Evolutionary conservation across 441 rosid genomes (phyloP).

Genomic region (Adansonia grandidieri): DNA sequence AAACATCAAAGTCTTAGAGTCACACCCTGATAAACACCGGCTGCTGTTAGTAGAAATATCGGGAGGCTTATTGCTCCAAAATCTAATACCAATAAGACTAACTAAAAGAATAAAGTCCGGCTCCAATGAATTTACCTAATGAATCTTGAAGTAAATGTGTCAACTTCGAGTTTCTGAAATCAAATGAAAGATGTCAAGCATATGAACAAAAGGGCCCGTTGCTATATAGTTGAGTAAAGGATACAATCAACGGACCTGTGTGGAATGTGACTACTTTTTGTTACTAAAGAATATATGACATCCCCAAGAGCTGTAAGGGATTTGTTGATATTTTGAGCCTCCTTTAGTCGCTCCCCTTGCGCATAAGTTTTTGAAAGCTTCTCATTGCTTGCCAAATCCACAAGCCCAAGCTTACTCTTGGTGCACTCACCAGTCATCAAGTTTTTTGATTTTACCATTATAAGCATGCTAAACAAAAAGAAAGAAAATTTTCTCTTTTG

Average conservation of each 20-base stretch:
- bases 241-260: slow-evolving; percentile 52
- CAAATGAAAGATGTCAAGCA: too few relatives aligned
- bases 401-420: slow-evolving; percentile 94
- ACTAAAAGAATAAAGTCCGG: not conserved
- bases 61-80: slow-evolving; percentile 16
- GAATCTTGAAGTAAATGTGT: too few relatives aligned
- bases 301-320: slow-evolving; percentile 97
- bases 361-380: slow-evolving; percentile 82
- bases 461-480: slow-evolving; percentile 67
- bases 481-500: not conserved
- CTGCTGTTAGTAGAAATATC: not conserved
- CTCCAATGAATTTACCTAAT: too few relatives aligned
- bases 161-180: too few relatives aligned
- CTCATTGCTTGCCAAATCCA: slow-evolving; percentile 95
- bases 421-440: slow-evolving; percentile 79
- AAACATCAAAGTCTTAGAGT: slow-evolving; percentile 67
- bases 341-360: slow-evolving; percentile 89
- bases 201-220: not conserved
- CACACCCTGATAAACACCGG: slow-evolving; percentile 59
- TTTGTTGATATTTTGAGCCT: slow-evolving; percentile 83
- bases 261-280: slow-evolving; percentile 81
- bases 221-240: slow-evolving; percentile 16
- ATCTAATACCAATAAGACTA: not conserved
- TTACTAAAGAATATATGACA: slow-evolving; percentile 78
- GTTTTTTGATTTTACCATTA: slow-evolving; percentile 82